These are phyloP conservation scores for Botrytis sinoallii DNA, from an alignment of 2,329 filamentous ascomycete species.

Conservation along the genomic window DNA sequence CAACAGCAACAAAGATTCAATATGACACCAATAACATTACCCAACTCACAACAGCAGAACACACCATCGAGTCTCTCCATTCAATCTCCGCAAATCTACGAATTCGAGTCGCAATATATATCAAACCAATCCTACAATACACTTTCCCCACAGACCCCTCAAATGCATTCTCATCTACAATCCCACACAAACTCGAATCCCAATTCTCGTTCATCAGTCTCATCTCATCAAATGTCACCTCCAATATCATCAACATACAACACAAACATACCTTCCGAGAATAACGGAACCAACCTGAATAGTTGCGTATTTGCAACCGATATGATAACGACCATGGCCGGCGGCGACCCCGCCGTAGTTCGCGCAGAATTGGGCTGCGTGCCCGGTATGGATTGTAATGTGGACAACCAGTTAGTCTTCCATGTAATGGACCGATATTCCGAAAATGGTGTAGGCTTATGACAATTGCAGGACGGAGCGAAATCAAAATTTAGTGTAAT, in stretches of 20 bases:
- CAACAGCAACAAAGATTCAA: conserved; percentile 19
- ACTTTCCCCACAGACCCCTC: conserved; percentile 4
- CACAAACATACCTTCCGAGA: neutral
- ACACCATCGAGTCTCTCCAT: conserved; percentile 21
- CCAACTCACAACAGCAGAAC: conserved; percentile 21
- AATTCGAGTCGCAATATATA: conserved; percentile 26
- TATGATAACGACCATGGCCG: conserved; percentile 45
- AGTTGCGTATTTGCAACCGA: conserved; percentile 43
- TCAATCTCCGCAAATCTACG: conserved; percentile 27
- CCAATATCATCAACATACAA: conserved; percentile 15
- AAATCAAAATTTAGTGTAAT: conserved; percentile 3
- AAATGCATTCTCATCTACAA: conserved; percentile 10
- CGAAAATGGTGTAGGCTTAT: conserved; percentile 27
- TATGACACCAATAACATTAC: conserved; percentile 2
- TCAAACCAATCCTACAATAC: conserved; percentile 5
- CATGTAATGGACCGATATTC: conserved; percentile 46
- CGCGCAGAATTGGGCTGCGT: conserved; percentile 43
- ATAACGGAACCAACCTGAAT: conserved; percentile 28
- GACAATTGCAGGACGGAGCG: conserved; percentile 15
- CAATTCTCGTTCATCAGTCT: neutral
- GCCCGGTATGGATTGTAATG: conserved; percentile 41
- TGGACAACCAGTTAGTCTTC: conserved; percentile 44
- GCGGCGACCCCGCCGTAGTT: conserved; percentile 39
- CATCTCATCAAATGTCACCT: conserved; percentile 23
- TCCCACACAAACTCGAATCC: neutral